A percentile compares a stretch with the other conserved stretches of the same genome.
phyloP scores from a whole-genome alignment of 2,329 filamentous ascomycete genomes.

The Exophiala xenobiotica region DNA sequence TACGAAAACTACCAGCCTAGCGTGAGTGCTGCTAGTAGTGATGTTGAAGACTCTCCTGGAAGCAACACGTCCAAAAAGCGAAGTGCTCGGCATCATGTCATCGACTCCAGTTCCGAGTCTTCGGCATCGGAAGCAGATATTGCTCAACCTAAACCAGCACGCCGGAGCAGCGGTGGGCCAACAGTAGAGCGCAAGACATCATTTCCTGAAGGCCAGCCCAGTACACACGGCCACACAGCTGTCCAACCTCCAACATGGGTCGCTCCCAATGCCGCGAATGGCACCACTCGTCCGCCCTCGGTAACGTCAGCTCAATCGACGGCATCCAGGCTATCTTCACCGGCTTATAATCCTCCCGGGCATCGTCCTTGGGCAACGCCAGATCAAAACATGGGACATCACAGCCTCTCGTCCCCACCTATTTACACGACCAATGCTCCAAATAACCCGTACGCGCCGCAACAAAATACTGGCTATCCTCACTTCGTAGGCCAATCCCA shows the following conservation, averaged over 20 bases:
- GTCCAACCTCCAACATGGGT: constrained; percentile 10
- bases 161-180: constrained; percentile 19
- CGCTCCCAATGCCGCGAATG: not conserved
- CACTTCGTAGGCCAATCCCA: constrained; percentile 6
- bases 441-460: constrained; percentile 6
- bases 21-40: constrained; percentile 38
- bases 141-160: constrained; percentile 16
- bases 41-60: constrained; percentile 33
- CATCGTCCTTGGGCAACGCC: constrained; percentile 25
- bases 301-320: constrained; percentile 19
- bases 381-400: constrained; percentile 25
- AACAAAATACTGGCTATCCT: constrained; percentile 15
- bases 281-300: constrained; percentile 14
- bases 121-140: constrained; percentile 25
- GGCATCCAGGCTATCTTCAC: constrained; percentile 20
- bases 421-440: constrained; percentile 21
- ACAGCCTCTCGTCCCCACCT: constrained; percentile 27
- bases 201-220: constrained; percentile 8
- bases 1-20: constrained; percentile 37
- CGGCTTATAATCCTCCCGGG: constrained; percentile 22
- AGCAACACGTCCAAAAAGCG: constrained; percentile 23
- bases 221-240: constrained; percentile 13
- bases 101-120: constrained; percentile 28
- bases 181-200: constrained; percentile 14
- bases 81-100: constrained; percentile 23